Percentiles rank a stretch among this genome's conserved stretches.
These are phyloP conservation scores for Aspergillus sparsus DNA, from an alignment of 495 filamentous ascomycete species.

Conservation along the genomic window DNA sequence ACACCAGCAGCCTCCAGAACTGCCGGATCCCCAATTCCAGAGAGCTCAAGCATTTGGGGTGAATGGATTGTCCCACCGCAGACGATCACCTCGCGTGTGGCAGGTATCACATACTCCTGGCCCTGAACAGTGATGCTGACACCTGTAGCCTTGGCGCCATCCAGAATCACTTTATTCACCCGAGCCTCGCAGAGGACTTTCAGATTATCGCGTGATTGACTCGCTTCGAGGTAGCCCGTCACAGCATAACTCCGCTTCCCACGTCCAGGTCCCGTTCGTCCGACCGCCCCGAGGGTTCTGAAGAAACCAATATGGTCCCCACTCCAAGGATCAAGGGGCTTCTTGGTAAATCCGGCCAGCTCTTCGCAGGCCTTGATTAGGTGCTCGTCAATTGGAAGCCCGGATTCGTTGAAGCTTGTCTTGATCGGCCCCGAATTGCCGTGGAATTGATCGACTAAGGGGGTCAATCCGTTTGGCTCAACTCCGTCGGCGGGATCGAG, in stretches of 20 bases:
- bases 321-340: slow-evolving; percentile 36
- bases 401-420: slow-evolving; percentile 34
- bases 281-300: slow-evolving; percentile 38
- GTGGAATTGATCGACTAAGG: slow-evolving; percentile 23
- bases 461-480: not conserved
- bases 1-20: slow-evolving; percentile 37
- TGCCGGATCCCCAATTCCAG: slow-evolving; percentile 50
- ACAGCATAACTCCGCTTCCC: slow-evolving; percentile 55
- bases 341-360: slow-evolving; percentile 19
- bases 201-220: slow-evolving; percentile 27
- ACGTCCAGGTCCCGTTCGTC: slow-evolving; percentile 38
- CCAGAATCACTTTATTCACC: slow-evolving; percentile 30
- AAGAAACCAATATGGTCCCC: slow-evolving; percentile 40
- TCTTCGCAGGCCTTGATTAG: slow-evolving; percentile 32
- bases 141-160: slow-evolving; percentile 31
- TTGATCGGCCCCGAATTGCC: slow-evolving; percentile 32
- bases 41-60: slow-evolving; percentile 59
- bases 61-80: slow-evolving; percentile 53
- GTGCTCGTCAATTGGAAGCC: slow-evolving; percentile 28
- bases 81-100: slow-evolving; percentile 55
- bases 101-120: slow-evolving; percentile 43
- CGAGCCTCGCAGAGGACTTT: slow-evolving; percentile 35
- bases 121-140: slow-evolving; percentile 38
- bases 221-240: slow-evolving; percentile 33
- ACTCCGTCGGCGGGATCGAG: slow-evolving; percentile 10